Base-by-base conservation (phyloP, 2,329 filamentous ascomycete genomes). In the Clonostachys rosea region DNA sequence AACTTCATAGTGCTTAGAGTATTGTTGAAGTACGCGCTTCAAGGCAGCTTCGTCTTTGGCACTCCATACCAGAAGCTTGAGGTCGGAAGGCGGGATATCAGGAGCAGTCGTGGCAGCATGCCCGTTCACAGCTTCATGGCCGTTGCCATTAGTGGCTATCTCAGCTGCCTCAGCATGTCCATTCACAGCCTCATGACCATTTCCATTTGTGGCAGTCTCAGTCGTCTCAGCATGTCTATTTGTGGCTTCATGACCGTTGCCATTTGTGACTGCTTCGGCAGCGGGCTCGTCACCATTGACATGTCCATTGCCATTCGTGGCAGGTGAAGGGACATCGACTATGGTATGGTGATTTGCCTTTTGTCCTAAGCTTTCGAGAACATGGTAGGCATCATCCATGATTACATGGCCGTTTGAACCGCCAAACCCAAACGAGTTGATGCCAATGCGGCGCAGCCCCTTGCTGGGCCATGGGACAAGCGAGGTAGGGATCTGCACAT, bases 221-320 rank as follows among this genome's bases (percentile, higher is more conserved):
- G 39, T 24, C 9, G 16, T 13, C 5, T 12, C 70, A 0, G 24
- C 14, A 35, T 35, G 20, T 36, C 33, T n/a, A 3, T n/a, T 20
- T n/a, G 40, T 41, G 4, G 24, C 24, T 5, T 30, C 24, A 30
- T 30, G 9, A 4, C 24, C 24, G 9, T 30, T 30, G 24, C 24
- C 13, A 41, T 20, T 41, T 47, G n/a, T 53, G n/a, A 13, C 43
- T 20, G 39, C 33, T 10, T 16, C 37, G 11, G 37, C 45, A 20
- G 30, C 37, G 48, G 34, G 71, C 50, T 46, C 65, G 58, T 18
- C 69, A 54, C 24, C 24, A 30, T 30, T 30, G 24, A 30, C 24
- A 5, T 63, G 65, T 16, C 49, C 72, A 16, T 77, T 70, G 2
- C 74, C 69, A 13, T 70, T 0, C 53, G 59, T 0, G 73, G 68